A percentile compares a stretch with the other conserved stretches of the same genome.
phyloP scores from a whole-genome alignment of 768 basidiomycete species.

The Tricholoma furcatifolium region DNA sequence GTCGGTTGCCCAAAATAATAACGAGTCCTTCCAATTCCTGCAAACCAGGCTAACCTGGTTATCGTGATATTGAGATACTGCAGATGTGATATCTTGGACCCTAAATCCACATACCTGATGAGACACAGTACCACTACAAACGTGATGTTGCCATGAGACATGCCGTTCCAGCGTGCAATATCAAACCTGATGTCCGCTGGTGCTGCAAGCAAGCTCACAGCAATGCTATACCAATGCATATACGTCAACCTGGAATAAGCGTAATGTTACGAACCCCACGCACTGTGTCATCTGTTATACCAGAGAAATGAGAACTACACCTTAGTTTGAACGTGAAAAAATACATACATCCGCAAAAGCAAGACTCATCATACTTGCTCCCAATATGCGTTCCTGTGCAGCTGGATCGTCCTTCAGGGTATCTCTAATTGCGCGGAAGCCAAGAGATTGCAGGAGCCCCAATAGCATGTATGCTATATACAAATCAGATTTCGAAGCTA shows the following conservation, averaged over 20 bases:
- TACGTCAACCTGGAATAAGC: neutral
- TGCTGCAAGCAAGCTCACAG: conserved; percentile 53
- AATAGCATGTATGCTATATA: conserved; percentile 34
- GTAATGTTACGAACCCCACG: conserved; percentile 20
- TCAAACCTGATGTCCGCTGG: conserved; percentile 54
- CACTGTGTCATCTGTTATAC: conserved; percentile 57
- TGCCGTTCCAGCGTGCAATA: conserved; percentile 60
- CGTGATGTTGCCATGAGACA: conserved; percentile 78
- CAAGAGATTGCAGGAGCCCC: conserved; percentile 60
- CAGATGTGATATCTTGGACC: neutral
- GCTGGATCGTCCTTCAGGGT: conserved; percentile 52
- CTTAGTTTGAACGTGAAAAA: neutral
- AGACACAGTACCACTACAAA: conserved; percentile 53
- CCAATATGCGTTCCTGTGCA: conserved; percentile 68
- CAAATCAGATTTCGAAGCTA: conserved; percentile 4
- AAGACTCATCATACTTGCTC: conserved; percentile 59
- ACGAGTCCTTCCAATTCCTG: conserved; percentile 19
- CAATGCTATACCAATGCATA: conserved; percentile 48
- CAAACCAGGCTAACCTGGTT: conserved; percentile 20
- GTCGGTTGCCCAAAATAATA: conserved; percentile 15
- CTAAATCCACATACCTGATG: conserved; percentile 45
- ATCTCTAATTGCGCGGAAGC: conserved; percentile 67
- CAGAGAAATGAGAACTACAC: neutral
- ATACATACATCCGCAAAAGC: conserved; percentile 67
- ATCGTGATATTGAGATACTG: neutral